A percentile compares a stretch with the other conserved stretches of the same genome.
phyloP scores from a whole-genome alignment of 345 rosid genomes.

The Populus deltoides region DNA sequence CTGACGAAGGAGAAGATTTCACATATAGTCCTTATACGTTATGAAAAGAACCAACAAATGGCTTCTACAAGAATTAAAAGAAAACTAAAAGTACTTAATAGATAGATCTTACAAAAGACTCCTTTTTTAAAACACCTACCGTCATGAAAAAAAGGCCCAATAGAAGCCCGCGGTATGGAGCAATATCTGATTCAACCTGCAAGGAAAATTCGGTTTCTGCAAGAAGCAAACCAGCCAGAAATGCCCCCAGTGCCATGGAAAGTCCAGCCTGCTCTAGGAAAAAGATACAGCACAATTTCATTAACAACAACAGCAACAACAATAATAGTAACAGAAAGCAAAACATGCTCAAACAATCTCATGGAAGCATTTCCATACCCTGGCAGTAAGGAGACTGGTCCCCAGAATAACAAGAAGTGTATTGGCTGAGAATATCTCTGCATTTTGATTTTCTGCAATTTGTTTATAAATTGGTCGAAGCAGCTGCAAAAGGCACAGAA shows the following conservation, averaged over 20 bases:
- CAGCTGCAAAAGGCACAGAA: constrained; percentile 53
- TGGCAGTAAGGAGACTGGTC: constrained; percentile 96
- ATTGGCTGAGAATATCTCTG: constrained; percentile 97
- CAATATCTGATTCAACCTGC: constrained; percentile 99
- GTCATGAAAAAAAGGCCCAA: constrained; percentile 99
- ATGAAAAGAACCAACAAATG: not conserved
- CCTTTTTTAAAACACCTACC: constrained; percentile 38
- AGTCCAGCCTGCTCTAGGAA: constrained; percentile 82
- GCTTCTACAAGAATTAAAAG: not conserved
- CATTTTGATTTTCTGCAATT: constrained; percentile 95
- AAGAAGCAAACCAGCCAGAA: constrained; percentile 96
- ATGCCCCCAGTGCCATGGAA: constrained; percentile 99
- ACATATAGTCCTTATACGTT: not conserved
- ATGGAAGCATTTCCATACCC: constrained; percentile 52
- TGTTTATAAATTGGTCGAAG: constrained; percentile 97
- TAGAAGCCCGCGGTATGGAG: constrained; percentile 96
- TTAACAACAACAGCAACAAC: not conserved
- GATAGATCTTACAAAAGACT: not conserved
- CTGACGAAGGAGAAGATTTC: not conserved
- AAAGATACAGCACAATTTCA: constrained; percentile 15
- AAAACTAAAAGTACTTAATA: not conserved
- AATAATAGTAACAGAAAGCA: not conserved
- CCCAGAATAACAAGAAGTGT: constrained; percentile 96
- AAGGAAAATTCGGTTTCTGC: constrained; percentile 99
- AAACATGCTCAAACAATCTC: constrained; percentile 16